Base-by-base conservation (phyloP, 2,329 filamentous ascomycete species). In the Xylaria sp. region DNA sequence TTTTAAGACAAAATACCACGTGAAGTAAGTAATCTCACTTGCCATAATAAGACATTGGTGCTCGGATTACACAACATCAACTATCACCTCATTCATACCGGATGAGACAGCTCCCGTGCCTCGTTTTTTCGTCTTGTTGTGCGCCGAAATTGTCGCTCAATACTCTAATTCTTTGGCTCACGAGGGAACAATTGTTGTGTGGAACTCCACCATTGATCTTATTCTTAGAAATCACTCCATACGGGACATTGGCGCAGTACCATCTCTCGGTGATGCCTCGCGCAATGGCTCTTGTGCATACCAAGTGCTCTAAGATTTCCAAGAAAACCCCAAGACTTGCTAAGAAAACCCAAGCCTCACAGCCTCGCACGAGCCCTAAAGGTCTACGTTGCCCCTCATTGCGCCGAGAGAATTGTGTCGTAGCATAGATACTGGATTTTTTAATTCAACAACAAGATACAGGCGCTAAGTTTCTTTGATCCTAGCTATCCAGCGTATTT, bases 271-370 rank as follows among this genome's bases (percentile, higher is more conserved):
- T 10, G 41, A 61, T 32, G 6, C 15, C 25, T 37, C 55, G 32
- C 56, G 23, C 54, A 28, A 41, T 52, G 32, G 51, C 34, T 4
- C 23, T 51, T 10, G 56, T 46, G 55, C 39, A 28, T 37, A 34
- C 23, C 39, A 51, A 51, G 23, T 46, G 39, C 5, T 15, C 56
- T 15, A 46, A 44, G 23, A 44, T 3, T 46, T 37, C 37, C 55
- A 58, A 58, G 55, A 32, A 41, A 28, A 15, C 7, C 28, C 62
- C 37, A 61, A 69, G 62, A 62, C 13, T 61, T 18, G 34, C 62
- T 61, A 57, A 61, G 62, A 51, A 56, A 46, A 15, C 56, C 66
- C 62, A 69, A 62, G 66, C 57, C 51, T 60, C n/a, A 39, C 50
- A 66, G 66, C 63, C 62, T 66, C 51, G 52, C 57, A 20, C 28